These are phyloP conservation scores for Solanum pennellii DNA, from an alignment of 257 asterid genomes.

Conservation along the genomic window DNA sequence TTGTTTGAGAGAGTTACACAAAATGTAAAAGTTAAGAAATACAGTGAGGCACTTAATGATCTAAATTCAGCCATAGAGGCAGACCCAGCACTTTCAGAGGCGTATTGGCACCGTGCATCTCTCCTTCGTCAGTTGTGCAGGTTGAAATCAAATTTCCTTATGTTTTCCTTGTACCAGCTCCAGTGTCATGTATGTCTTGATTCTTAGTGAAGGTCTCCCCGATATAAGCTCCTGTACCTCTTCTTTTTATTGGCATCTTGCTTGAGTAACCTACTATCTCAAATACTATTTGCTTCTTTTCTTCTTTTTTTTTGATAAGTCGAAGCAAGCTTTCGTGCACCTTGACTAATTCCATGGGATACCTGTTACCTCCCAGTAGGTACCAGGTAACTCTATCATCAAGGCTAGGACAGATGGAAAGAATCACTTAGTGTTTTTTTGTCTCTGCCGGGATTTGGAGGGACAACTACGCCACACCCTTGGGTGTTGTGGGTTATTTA, in stretches of 20 bases:
- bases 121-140: constrained; percentile 82
- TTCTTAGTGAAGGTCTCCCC: background rate
- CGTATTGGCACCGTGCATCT: constrained; percentile 72
- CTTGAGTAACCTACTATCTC: background rate
- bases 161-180: background rate
- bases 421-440: background rate
- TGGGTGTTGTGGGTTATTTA: background rate
- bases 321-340: background rate
- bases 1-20: constrained; percentile 65
- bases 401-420: background rate
- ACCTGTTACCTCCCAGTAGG: background rate
- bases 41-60: constrained; percentile 75
- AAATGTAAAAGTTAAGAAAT: constrained; percentile 67
- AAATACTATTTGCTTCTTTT: background rate
- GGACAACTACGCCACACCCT: background rate
- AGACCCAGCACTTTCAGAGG: constrained; percentile 77
- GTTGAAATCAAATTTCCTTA: constrained; percentile 11
- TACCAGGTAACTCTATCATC: background rate
- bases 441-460: background rate
- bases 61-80: constrained; percentile 81
- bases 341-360: background rate
- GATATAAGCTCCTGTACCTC: background rate
- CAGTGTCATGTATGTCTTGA: background rate
- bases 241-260: background rate
- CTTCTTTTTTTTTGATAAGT: no score